Conservation (phyloP, 768 basidiomycete species). For the Mycena metata region DNA sequence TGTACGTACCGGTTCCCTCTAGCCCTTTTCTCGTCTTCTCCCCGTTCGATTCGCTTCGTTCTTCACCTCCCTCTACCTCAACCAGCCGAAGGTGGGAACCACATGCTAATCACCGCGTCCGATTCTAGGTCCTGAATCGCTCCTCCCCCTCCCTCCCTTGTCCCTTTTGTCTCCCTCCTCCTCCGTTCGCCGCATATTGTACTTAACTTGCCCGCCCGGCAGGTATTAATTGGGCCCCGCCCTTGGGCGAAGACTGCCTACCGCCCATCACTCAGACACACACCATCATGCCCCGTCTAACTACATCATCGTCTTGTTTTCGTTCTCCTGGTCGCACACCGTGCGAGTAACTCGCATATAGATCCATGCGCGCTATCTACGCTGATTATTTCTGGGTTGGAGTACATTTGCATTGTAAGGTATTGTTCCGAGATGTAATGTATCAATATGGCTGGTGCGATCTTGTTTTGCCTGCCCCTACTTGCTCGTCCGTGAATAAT, state of each 20-base stretch:
- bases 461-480: too few species aligned
- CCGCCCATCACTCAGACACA: background rate
- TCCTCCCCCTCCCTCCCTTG: background rate
- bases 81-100: conserved; percentile 39
- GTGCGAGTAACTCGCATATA: conserved; percentile 3
- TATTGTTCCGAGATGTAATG: conserved; percentile 18
- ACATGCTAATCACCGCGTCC: conserved; percentile 64
- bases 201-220: conserved; percentile 37
- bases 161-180: conserved; percentile 11
- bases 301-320: conserved; percentile 26
- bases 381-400: conserved; percentile 20
- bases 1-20: conserved; percentile 70
- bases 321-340: conserved; percentile 3
- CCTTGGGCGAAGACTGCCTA: conserved; percentile 12
- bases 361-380: conserved; percentile 21
- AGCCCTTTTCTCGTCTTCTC: conserved; percentile 29
- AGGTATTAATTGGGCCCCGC: conserved; percentile 40
- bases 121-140: conserved; percentile 63
- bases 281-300: background rate
- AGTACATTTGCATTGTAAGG: conserved; percentile 28
- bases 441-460: conserved; percentile 9
- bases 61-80: conserved; percentile 39
- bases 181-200: conserved; percentile 34
- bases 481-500: too few species aligned
- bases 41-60: conserved; percentile 35